phyloP scores from a whole-genome alignment of 2,329 filamentous ascomycete genomes.

The Orbilia blumenaviensis region DNA sequence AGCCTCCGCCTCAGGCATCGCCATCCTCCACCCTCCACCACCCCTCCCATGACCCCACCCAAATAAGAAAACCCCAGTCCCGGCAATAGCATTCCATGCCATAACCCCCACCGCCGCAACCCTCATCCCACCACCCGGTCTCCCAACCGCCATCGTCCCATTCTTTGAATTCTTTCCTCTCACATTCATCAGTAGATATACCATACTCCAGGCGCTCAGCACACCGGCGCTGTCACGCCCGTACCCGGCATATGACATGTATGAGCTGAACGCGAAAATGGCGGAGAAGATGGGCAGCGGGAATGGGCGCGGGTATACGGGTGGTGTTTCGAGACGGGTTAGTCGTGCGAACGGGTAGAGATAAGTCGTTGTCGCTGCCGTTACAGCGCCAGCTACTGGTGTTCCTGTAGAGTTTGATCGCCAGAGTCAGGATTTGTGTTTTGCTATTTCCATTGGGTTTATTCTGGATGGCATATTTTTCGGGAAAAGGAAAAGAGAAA shows the following conservation, averaged over 20 bases:
- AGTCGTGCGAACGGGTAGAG: slow-evolving; percentile 51
- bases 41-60: slow-evolving; percentile 43
- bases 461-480: background rate
- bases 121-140: slow-evolving; percentile 37
- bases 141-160: slow-evolving; percentile 25
- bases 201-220: slow-evolving; percentile 56
- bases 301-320: slow-evolving; percentile 53
- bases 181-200: slow-evolving; percentile 56
- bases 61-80: slow-evolving; percentile 46
- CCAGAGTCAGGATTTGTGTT: too few species aligned
- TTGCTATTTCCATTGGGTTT: too few species aligned
- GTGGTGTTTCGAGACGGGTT: slow-evolving; percentile 44
- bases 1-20: slow-evolving; percentile 37
- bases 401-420: slow-evolving; percentile 10
- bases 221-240: slow-evolving; percentile 55
- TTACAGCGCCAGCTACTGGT: slow-evolving; percentile 16
- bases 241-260: slow-evolving; percentile 56
- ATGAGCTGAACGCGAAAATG: slow-evolving; percentile 53
- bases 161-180: slow-evolving; percentile 29
- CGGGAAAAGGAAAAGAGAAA: too few species aligned
- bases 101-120: slow-evolving; percentile 26
- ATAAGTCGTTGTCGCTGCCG: slow-evolving; percentile 12
- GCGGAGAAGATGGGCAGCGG: slow-evolving; percentile 55
- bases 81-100: slow-evolving; percentile 46
- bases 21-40: slow-evolving; percentile 43